Percentiles rank a stretch among this genome's conserved stretches.
Evolutionary conservation across 2,329 filamentous ascomycete species (phyloP).

Genomic region (Trichoderma afroharzianum): DNA sequence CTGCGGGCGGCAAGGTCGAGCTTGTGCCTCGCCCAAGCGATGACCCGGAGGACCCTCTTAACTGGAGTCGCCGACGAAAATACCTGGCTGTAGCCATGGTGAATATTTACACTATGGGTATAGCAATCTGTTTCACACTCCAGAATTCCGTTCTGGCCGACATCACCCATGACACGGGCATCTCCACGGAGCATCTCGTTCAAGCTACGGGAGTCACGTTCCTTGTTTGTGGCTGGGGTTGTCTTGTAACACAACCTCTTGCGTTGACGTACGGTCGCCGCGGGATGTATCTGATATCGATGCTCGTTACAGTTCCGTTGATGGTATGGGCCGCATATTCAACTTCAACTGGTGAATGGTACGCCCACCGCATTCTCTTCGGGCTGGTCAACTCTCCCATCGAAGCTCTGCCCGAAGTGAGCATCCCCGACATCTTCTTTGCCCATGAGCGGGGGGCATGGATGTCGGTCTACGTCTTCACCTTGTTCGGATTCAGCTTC

Average conservation of each 20-base stretch:
- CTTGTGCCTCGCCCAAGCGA: neutral
- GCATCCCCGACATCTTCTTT: slow-evolving; percentile 38
- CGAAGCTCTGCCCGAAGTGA: slow-evolving; percentile 31
- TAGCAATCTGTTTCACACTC: neutral
- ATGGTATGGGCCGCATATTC: neutral
- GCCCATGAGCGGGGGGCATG: slow-evolving; percentile 41
- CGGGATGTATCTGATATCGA: neutral
- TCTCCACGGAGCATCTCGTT: neutral
- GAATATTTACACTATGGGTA: neutral
- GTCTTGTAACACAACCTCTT: neutral
- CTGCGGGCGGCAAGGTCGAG: neutral
- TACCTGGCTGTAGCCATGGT: neutral
- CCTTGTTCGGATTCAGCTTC: slow-evolving; percentile 43
- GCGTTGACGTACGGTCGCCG: neutral
- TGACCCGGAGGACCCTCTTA: neutral
- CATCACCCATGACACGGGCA: neutral
- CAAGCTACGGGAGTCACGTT: neutral
- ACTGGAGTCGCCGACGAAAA: neutral
- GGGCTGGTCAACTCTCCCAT: slow-evolving; percentile 27
- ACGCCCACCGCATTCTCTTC: neutral
- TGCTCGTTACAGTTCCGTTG: neutral
- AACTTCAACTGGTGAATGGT: neutral
- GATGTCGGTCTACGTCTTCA: slow-evolving; percentile 42
- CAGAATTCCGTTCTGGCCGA: neutral
- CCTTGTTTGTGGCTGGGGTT: neutral